Evolutionary conservation across 371 early-diverging fungal genomes (phyloP).

Genomic region (Mucor racemosus): DNA sequence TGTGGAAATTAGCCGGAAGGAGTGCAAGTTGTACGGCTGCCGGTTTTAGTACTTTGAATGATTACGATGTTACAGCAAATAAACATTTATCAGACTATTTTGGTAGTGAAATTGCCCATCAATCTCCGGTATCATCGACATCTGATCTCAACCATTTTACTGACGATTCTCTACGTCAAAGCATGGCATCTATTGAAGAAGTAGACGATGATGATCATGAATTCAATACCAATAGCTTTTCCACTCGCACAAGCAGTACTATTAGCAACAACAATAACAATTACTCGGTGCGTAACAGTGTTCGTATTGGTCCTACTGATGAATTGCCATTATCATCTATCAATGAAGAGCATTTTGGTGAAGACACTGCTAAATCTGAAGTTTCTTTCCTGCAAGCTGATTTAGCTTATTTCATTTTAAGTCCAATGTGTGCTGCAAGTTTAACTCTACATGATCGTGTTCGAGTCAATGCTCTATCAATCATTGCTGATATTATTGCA

Average conservation of each 20-base stretch:
- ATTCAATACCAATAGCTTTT: conserved; percentile 1
- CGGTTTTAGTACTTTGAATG: background rate
- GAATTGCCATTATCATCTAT: conserved; percentile 16
- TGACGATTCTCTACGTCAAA: conserved; percentile 20
- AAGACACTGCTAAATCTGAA: background rate
- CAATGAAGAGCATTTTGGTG: conserved; percentile 20
- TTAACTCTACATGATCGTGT: conserved; percentile 66
- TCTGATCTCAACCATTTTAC: conserved; percentile 1
- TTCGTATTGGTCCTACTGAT: conserved; percentile 30
- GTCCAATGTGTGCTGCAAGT: conserved; percentile 64
- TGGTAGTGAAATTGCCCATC: background rate
- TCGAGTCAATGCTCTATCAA: conserved; percentile 54
- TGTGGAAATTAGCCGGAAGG: conserved; percentile 60
- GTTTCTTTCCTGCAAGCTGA: conserved; percentile 45
- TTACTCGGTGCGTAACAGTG: conserved; percentile 18
- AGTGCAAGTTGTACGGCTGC: background rate
- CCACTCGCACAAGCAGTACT: background rate
- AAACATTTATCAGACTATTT: conserved; percentile 16
- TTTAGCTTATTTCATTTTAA: conserved; percentile 62
- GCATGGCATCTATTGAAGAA: conserved; percentile 29
- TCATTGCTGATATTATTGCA: conserved; percentile 70
- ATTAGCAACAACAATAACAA: background rate
- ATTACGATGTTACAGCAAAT: background rate
- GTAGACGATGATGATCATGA: conserved; percentile 19
- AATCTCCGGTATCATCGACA: conserved; percentile 9